These are phyloP conservation scores for Lophiostoma macrostomum DNA, from an alignment of 495 filamentous ascomycete species.

Conservation along the genomic window DNA sequence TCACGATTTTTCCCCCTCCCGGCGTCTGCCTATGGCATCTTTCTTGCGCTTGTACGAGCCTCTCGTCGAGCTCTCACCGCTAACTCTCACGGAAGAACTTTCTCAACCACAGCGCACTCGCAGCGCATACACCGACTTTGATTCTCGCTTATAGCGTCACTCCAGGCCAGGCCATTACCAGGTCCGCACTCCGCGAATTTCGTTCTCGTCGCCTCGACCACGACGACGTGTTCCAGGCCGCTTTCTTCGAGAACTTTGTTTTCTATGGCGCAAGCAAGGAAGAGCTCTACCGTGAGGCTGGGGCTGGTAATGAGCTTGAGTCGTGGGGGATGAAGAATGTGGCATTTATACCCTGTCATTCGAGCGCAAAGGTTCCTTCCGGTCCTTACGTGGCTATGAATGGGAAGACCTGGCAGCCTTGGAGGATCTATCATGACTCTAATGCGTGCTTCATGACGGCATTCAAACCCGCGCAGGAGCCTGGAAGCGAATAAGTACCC, in stretches of 20 bases:
- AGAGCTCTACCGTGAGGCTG: background rate
- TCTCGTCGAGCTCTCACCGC: too few relatives aligned
- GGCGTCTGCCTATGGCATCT: too few relatives aligned
- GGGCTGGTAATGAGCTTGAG: background rate
- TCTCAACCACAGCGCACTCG: too few relatives aligned
- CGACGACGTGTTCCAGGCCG: constrained; percentile 2
- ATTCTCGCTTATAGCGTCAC: background rate
- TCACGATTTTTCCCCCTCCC: too few relatives aligned
- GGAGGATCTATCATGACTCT: background rate
- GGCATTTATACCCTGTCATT: background rate
- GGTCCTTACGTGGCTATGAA: too few relatives aligned
- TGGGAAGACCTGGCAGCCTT: too few relatives aligned
- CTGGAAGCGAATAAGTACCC: background rate
- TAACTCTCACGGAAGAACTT: too few relatives aligned
- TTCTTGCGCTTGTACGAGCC: too few relatives aligned
- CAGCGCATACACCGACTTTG: too few relatives aligned
- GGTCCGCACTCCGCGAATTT: background rate
- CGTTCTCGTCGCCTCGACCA: background rate
- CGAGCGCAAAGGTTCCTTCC: too few relatives aligned
- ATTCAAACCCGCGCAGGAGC: background rate
- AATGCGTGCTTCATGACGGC: background rate
- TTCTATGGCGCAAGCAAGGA: background rate
- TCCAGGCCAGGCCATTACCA: background rate
- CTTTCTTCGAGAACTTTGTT: constrained; percentile 1
- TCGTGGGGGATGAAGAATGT: background rate